These are phyloP conservation scores for Clarireedia monteithiana DNA, from an alignment of 2,329 filamentous ascomycete species.

Conservation along the genomic window DNA sequence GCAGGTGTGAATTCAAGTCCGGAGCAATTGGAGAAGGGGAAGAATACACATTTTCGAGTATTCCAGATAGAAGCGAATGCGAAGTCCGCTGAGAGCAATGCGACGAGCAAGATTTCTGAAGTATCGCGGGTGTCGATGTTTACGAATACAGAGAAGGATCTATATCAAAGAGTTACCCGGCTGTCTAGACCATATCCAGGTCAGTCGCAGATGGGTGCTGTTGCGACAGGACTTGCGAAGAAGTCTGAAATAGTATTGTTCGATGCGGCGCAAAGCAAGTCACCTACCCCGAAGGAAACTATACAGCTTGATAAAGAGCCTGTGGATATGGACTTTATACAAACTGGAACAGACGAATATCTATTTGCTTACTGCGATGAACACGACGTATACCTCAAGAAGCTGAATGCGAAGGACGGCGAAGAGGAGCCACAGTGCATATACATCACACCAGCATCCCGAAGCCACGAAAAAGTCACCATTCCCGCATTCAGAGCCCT, in stretches of 20 bases:
- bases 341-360: slow-evolving; percentile 54
- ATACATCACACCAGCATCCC: slow-evolving; percentile 47
- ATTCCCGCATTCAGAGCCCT: slow-evolving; percentile 49
- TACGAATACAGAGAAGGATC: slow-evolving; percentile 38
- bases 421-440: slow-evolving; percentile 42
- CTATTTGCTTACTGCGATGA: slow-evolving; percentile 74
- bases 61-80: slow-evolving; percentile 48
- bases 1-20: slow-evolving; percentile 81
- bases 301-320: slow-evolving; percentile 49
- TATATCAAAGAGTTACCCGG: slow-evolving; percentile 53
- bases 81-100: slow-evolving; percentile 28
- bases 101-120: slow-evolving; percentile 39
- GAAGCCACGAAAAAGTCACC: slow-evolving; percentile 33
- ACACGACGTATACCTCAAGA: slow-evolving; percentile 58
- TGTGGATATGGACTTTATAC: slow-evolving; percentile 62
- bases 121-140: slow-evolving; percentile 47
- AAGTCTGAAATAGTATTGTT: slow-evolving; percentile 76
- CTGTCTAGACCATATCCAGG: slow-evolving; percentile 43
- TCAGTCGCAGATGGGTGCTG: slow-evolving; percentile 61
- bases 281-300: slow-evolving; percentile 40
- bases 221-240: slow-evolving; percentile 69
- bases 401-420: slow-evolving; percentile 30
- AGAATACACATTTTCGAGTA: slow-evolving; percentile 77
- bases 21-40: slow-evolving; percentile 62
- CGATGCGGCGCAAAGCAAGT: slow-evolving; percentile 48